Base-by-base conservation (phyloP, 176 grass and related monocot species). In the Lolium rigidum region DNA sequence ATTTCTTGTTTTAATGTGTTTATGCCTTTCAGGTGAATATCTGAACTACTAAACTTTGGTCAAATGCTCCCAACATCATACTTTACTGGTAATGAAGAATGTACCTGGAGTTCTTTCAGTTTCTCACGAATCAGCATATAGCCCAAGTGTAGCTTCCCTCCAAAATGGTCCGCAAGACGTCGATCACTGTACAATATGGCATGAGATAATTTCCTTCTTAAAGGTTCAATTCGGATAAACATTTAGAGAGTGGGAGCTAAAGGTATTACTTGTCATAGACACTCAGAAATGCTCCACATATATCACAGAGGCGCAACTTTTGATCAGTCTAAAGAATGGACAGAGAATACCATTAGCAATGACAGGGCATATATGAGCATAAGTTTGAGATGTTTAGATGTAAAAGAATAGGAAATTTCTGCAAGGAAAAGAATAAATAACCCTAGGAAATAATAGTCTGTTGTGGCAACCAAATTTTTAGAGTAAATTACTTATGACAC, bases 261-360 rank as follows among this genome's bases (percentile, higher is more conserved):
- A 70, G 44, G 49, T 11, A 79, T 82, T 95, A 93, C 90, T 92
- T 95, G 76, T 93, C 94, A 82, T 91, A 95, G 20, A 95, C 91
- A 80, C 97, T 99, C 80, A 99, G 90, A 90, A 99, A 99, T 62
- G 97, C 97, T 85, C 97, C 97, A 90, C 97, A 99, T 63, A 99
- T 99, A 85, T 99, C 97, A 78, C 97, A 99, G 78, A 99, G 86
- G 46, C 97, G 92, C 79, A 99, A 63, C 71, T 99, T 99, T 80
- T 99, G 97, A 91, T 99, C 97, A 64, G 97, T 99, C 97, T 99
- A 80, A 58, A 89, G 87, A 88, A 68, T 51, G 68, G 28, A 67
- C 1, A 83, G 12, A 50, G 8, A 61, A 74, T 66, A 84, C 11
- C 5, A 54, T 91, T 76, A 77, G 76, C 64, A 79, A 48, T 9